Evolutionary conservation across 1,284 basidiomycete species (phyloP), one percentile per base, ranked within the genome.

Genomic region (Moesziomyces globuligerus): DNA sequence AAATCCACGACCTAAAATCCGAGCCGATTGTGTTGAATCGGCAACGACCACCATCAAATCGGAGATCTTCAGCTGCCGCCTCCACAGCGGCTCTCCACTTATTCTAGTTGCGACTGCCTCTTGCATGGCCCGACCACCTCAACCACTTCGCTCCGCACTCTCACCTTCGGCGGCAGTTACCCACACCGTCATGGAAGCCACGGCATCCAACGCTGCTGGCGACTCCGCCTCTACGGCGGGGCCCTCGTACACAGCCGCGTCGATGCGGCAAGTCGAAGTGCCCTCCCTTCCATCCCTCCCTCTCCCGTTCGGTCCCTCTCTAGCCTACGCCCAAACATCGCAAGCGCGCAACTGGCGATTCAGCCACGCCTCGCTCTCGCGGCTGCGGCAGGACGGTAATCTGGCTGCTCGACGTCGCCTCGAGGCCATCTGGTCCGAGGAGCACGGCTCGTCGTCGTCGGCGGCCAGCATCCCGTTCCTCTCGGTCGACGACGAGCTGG

Each of bases 401-500:
- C 17, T 24, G 1, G 51, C 65, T 4, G 68, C 75, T 2, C 48
- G 57, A 0, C 34, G 21, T 4, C 45, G 61, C 3, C 54, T 76
- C 17, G 18, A 32, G 7, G 15, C 56, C 11, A 45, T 59, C 29
- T 76, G 70, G 75, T 18, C 36, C 2, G 59, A 61, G 25, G 60
- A 71, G 24, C 37, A 54, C 13, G 18, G 34, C 13, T 8, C 49
- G 11, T 52, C 54, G n/a, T 43, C 55, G 26, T 34, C 49, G 3
- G 29, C 48, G 11, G 17, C 36, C 39, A 38, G 17, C 41, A 86
- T 59, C 10, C 87, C 88, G 2, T 94, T 94, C 81, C 85, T 94
- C 20, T 87, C 85, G 25, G 87, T 92, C 1, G 86, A 90, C 25
- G 96, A 98, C 82, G 96, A 98, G 82, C 86, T 89, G 34, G 85